phyloP scores from a whole-genome alignment of 1,139 yeast species.

The Pichia kudriavzevii region DNA sequence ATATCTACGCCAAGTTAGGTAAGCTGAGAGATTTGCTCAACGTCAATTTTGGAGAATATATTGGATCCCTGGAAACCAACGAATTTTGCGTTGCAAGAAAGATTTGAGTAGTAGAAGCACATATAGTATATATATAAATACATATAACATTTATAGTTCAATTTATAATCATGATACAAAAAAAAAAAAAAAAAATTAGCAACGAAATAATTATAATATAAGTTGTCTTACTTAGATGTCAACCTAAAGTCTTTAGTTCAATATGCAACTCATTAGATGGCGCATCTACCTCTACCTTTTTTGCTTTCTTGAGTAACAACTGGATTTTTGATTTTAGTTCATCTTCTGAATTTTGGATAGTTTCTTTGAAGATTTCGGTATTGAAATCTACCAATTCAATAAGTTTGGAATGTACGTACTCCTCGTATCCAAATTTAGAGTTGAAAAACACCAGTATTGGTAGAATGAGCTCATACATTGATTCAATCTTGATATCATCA shows the following conservation, averaged over 20 bases:
- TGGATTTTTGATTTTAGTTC: constrained; percentile 37
- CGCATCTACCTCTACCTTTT: background rate
- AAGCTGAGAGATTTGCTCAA: constrained; percentile 1
- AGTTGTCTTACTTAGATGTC: too few relatives aligned
- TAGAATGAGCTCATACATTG: constrained; percentile 38
- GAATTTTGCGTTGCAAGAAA: constrained; percentile 18
- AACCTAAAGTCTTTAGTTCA: constrained; percentile 24
- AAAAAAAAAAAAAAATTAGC: too few relatives aligned
- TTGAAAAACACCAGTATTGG: constrained; percentile 43
- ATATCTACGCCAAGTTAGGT: constrained; percentile 6
- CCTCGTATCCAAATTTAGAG: constrained; percentile 26
- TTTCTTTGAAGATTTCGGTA: constrained; percentile 45
- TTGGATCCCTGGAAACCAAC: constrained; percentile 8
- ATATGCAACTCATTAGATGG: constrained; percentile 19
- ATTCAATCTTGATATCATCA: constrained; percentile 23
- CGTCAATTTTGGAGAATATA: constrained; percentile 2
- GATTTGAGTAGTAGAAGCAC: too few relatives aligned
- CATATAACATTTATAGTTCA: background rate
- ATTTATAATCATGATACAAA: too few relatives aligned
- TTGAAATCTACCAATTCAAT: constrained; percentile 43
- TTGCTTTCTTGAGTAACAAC: constrained; percentile 26
- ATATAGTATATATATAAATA: too few relatives aligned
- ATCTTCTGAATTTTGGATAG: constrained; percentile 21
- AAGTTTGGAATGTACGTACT: constrained; percentile 45
- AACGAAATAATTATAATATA: too few relatives aligned